Conservation (phyloP, 176 grass and related monocot species). For the Tillandsia leiboldiana region DNA sequence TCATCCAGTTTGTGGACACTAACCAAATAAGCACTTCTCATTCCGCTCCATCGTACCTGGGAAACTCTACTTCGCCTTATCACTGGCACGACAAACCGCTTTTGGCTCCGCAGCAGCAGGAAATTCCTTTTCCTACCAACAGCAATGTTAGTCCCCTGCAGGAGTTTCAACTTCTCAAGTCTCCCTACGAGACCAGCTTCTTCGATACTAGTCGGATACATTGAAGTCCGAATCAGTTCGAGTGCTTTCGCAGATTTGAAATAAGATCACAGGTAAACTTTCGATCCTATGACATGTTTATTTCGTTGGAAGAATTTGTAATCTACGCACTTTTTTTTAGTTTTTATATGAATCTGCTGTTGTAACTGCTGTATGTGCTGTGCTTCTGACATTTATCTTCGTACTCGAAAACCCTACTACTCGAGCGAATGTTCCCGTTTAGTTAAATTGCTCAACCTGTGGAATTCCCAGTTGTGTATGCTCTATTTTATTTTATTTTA, state of each 20-base stretch:
- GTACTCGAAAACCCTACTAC: neutral
- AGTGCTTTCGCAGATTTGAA: neutral
- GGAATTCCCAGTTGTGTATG: neutral
- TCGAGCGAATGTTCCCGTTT: neutral
- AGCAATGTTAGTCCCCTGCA: slow-evolving; percentile 2
- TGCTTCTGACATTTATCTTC: neutral
- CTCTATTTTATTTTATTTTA: neutral
- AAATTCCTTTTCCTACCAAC: neutral
- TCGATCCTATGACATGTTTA: neutral
- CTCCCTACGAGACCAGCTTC: neutral
- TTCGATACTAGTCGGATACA: slow-evolving; percentile 10
- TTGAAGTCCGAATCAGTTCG: neutral
- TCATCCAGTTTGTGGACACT: neutral
- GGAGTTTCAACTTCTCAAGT: slow-evolving; percentile 5
- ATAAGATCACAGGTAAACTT: neutral
- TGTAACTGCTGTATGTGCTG: neutral
- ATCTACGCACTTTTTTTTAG: neutral
- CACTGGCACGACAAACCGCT: slow-evolving; percentile 1
- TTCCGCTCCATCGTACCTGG: neutral
- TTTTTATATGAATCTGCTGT: neutral
- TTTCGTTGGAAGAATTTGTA: neutral
- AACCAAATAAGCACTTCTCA: neutral
- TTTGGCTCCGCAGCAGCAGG: neutral
- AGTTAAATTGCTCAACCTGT: neutral
- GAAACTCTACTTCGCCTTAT: neutral